A percentile compares a stretch with the other conserved stretches of the same genome.
Evolutionary conservation across 805 yeast genomes (phyloP).

Genomic region (Brettanomyces sp.): DNA sequence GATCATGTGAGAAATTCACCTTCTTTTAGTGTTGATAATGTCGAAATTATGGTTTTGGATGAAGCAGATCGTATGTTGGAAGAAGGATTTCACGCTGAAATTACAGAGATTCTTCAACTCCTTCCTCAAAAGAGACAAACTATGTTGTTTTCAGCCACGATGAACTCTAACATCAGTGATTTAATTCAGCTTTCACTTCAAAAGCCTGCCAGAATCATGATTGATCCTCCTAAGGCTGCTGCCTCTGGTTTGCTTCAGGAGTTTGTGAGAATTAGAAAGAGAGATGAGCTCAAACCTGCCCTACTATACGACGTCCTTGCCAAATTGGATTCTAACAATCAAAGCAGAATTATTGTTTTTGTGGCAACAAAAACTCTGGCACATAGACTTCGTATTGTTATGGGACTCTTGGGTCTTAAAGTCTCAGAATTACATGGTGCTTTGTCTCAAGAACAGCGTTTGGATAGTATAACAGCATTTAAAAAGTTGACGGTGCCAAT

Average conservation of each 20-base stretch:
- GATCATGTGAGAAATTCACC: conserved; percentile 96
- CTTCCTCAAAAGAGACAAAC: conserved; percentile 92
- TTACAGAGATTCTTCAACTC: conserved; percentile 79
- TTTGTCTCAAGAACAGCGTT: conserved; percentile 86
- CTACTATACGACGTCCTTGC: conserved; percentile 63
- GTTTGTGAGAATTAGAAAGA: conserved; percentile 87
- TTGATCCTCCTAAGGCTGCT: conserved; percentile 92
- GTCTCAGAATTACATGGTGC: conserved; percentile 81
- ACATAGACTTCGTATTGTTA: conserved; percentile 67
- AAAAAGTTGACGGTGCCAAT: conserved; percentile 78
- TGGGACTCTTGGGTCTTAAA: conserved; percentile 67
- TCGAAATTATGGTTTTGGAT: conserved; percentile 88
- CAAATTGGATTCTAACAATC: conserved; percentile 51
- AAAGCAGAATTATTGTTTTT: conserved; percentile 76
- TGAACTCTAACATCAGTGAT: conserved; percentile 88
- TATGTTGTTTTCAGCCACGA: conserved; percentile 90
- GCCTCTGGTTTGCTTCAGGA: conserved; percentile 88
- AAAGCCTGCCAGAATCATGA: conserved; percentile 90
- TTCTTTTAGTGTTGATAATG: conserved; percentile 79
- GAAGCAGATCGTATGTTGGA: conserved; percentile 99
- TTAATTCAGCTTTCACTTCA: conserved; percentile 80
- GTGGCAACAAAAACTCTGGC: conserved; percentile 89
- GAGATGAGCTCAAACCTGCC: conserved; percentile 79
- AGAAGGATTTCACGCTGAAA: conserved; percentile 95
- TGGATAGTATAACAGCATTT: conserved; percentile 73